These are phyloP conservation scores for Gossypium mustelinum DNA, from an alignment of 345 rosid species.

Conservation along the genomic window DNA sequence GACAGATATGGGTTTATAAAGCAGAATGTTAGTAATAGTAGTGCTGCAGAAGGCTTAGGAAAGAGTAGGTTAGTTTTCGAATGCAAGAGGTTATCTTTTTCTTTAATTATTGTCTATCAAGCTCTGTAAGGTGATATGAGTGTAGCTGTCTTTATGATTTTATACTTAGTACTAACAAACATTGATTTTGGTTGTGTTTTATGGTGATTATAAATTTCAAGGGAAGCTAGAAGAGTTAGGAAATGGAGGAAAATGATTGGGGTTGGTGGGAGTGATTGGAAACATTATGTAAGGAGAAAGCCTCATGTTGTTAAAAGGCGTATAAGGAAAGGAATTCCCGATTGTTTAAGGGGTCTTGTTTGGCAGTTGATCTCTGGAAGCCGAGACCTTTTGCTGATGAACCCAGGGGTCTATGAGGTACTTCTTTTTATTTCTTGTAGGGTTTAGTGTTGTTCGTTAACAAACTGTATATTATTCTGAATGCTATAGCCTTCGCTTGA, in stretches of 20 bases:
- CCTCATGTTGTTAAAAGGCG: constrained; percentile 89
- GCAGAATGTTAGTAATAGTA: constrained; percentile 50
- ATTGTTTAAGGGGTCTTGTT: constrained; percentile 96
- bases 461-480: neutral
- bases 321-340: constrained; percentile 87
- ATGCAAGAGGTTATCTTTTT: constrained; percentile 41
- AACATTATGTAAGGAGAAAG: constrained; percentile 77
- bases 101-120: neutral
- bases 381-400: constrained; percentile 89
- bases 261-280: constrained; percentile 95
- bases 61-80: constrained; percentile 50
- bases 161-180: neutral
- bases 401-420: constrained; percentile 93
- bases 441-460: constrained; percentile 10
- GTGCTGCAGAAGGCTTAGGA: constrained; percentile 41
- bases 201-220: constrained; percentile 25
- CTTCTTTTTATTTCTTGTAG: neutral
- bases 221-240: constrained; percentile 81
- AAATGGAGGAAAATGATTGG: constrained; percentile 99
- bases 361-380: constrained; percentile 98
- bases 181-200: constrained; percentile 16
- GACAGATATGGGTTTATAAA: constrained; percentile 80
- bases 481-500: constrained; percentile 12
- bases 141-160: neutral
- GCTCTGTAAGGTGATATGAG: neutral